phyloP scores from a whole-genome alignment of 2,329 filamentous ascomycete species.

The Diaporthe nobilis region DNA sequence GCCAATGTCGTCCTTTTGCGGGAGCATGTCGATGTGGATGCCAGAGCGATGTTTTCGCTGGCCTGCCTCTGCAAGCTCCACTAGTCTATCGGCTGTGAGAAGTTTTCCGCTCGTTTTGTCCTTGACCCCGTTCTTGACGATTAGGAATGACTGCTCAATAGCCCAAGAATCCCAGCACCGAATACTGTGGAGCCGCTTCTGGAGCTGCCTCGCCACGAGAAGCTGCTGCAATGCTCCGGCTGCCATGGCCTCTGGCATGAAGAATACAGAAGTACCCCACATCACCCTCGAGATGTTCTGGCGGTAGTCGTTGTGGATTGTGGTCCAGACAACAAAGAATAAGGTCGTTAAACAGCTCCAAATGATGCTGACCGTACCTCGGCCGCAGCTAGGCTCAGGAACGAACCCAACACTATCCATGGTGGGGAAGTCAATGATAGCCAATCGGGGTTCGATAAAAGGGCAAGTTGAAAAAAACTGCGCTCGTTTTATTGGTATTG shows the following conservation, averaged over 20 bases:
- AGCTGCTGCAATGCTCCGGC: background rate
- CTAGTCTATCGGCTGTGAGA: background rate
- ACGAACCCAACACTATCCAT: background rate
- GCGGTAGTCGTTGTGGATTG: background rate
- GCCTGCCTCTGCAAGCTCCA: background rate
- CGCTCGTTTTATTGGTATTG: background rate
- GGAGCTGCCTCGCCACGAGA: background rate
- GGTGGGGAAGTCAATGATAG: background rate
- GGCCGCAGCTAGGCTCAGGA: constrained; percentile 1
- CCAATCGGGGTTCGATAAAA: background rate
- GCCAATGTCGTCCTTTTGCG: background rate
- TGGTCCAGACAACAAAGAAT: constrained; percentile 12
- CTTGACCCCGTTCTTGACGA: background rate
- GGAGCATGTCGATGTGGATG: background rate
- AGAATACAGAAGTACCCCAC: background rate
- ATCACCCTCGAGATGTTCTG: background rate
- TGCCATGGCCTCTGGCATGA: constrained; percentile 6
- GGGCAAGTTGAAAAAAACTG: no score
- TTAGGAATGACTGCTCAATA: background rate
- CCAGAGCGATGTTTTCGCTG: background rate
- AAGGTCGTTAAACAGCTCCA: constrained; percentile 3
- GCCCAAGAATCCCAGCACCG: background rate
- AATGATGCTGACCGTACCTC: constrained; percentile 11
- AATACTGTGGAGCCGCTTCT: background rate
- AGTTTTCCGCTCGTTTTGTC: background rate